These are phyloP conservation scores for Salvia miltiorrhiza DNA, from an alignment of 257 asterid species.

Conservation along the genomic window DNA sequence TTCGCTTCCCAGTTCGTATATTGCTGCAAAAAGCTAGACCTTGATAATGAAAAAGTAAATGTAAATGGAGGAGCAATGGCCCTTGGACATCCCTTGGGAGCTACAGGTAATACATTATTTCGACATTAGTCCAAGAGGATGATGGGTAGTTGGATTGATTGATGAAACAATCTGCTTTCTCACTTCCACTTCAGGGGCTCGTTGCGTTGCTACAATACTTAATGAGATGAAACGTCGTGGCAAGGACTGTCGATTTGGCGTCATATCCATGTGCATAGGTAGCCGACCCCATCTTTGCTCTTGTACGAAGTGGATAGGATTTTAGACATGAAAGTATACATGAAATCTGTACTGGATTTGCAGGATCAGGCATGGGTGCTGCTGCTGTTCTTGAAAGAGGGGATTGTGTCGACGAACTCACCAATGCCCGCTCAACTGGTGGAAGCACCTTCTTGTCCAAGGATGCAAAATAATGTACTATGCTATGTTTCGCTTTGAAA, in stretches of 20 bases:
- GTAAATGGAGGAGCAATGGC: conserved; percentile 98
- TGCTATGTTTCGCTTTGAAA: background rate
- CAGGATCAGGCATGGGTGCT: conserved; percentile 96
- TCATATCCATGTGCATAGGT: conserved; percentile 98
- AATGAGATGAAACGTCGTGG: conserved; percentile 96
- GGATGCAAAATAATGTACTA: conserved; percentile 34
- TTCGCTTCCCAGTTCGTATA: conserved; percentile 91
- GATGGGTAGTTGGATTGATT: background rate
- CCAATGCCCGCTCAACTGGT: conserved; percentile 34
- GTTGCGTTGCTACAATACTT: conserved; percentile 80
- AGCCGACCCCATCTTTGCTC: background rate
- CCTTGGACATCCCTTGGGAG: conserved; percentile 93
- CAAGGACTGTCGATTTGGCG: conserved; percentile 80
- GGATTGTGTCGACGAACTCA: conserved; percentile 58
- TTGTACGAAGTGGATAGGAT: background rate
- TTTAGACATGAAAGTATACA: background rate
- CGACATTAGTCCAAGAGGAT: background rate
- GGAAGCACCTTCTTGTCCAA: conserved; percentile 34
- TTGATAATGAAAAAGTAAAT: conserved; percentile 71
- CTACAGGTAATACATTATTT: conserved; percentile 51
- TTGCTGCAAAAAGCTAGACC: conserved; percentile 73
- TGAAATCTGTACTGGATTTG: conserved; percentile 18
- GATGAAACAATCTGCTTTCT: background rate
- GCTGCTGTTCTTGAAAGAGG: conserved; percentile 94
- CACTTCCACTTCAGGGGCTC: conserved; percentile 55